A percentile compares a stretch with the other conserved stretches of the same genome.
Conservation (phyloP, 1,284 basidiomycete genomes). For the Bondarzewia mesenterica region DNA sequence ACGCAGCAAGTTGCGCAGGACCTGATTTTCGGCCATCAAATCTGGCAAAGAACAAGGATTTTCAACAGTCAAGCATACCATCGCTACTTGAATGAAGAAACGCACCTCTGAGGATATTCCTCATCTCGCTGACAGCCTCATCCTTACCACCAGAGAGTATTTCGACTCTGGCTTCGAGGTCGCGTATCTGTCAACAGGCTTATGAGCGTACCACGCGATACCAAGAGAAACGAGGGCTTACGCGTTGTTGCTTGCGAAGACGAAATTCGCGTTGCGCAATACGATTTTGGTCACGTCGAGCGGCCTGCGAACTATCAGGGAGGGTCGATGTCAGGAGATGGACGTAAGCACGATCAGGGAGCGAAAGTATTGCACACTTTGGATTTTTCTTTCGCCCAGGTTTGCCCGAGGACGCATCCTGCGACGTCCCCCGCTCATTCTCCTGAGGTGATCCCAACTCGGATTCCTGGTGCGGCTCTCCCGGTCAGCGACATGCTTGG, state of each 20-base stretch:
- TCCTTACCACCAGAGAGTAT: slow-evolving; percentile 85
- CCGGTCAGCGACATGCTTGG: slow-evolving; percentile 7
- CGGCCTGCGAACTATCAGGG: slow-evolving; percentile 65
- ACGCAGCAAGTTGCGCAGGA: slow-evolving; percentile 70
- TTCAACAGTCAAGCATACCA: slow-evolving; percentile 6
- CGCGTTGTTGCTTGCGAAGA: slow-evolving; percentile 80
- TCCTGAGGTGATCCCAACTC: slow-evolving; percentile 50
- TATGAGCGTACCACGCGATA: slow-evolving; percentile 6
- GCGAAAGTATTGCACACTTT: slow-evolving; percentile 41
- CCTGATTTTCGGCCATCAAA: slow-evolving; percentile 83
- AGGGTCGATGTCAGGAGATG: slow-evolving; percentile 11
- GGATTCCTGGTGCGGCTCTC: slow-evolving; percentile 38
- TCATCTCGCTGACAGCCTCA: slow-evolving; percentile 76
- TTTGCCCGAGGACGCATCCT: slow-evolving; percentile 37
- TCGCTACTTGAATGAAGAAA: slow-evolving; percentile 6
- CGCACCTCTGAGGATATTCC: slow-evolving; percentile 71
- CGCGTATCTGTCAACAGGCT: slow-evolving; percentile 60
- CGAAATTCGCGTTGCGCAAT: slow-evolving; percentile 92
- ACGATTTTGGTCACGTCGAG: slow-evolving; percentile 82
- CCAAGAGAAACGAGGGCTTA: slow-evolving; percentile 21
- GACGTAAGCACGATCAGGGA: slow-evolving; percentile 21
- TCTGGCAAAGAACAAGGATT: slow-evolving; percentile 33
- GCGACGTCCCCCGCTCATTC: slow-evolving; percentile 13
- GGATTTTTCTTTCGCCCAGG: slow-evolving; percentile 82
- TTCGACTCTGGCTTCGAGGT: slow-evolving; percentile 87